Evolutionary conservation across 208 protist genomes (phyloP).

Genomic region (Trypanosoma lewisi): DNA sequence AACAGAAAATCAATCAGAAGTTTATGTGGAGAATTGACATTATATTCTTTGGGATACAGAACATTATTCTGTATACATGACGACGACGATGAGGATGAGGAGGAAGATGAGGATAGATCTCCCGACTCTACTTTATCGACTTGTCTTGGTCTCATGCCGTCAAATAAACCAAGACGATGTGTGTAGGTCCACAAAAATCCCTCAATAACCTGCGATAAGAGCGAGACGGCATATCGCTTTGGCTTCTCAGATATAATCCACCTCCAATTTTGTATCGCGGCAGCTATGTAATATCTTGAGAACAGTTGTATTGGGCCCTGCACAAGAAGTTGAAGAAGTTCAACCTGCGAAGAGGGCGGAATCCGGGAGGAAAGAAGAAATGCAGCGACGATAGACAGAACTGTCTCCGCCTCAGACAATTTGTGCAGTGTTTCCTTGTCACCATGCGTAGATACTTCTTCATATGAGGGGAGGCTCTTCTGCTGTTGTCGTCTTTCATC

Average conservation of each 20-base stretch:
- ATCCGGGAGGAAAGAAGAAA: conserved; percentile 37
- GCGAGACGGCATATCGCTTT: conserved; percentile 43
- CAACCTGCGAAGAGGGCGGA: conserved; percentile 28
- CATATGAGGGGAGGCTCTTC: not conserved
- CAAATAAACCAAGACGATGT: conserved; percentile 69
- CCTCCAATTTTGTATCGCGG: conserved; percentile 61
- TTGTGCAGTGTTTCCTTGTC: conserved; percentile 18
- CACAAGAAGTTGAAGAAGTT: conserved; percentile 66
- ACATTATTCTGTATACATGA: conserved; percentile 20
- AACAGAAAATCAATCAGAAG: conserved; percentile 71
- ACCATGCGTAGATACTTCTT: conserved; percentile 4
- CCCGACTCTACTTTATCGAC: conserved; percentile 63
- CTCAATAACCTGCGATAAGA: conserved; percentile 58
- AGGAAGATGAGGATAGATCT: too few relatives aligned
- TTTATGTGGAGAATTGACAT: conserved; percentile 61
- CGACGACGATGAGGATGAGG: too few relatives aligned
- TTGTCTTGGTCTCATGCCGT: conserved; percentile 51
- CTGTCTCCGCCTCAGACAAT: conserved; percentile 30
- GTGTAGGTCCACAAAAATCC: conserved; percentile 66
- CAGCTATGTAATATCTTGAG: conserved; percentile 42
- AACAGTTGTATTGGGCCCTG: conserved; percentile 66
- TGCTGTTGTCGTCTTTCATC: not conserved
- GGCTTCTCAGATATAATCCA: conserved; percentile 65
- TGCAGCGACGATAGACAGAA: conserved; percentile 45
- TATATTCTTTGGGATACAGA: conserved; percentile 32